Conservation (phyloP, 352 stramenopile species). For the Phytophthora melonis region DNA sequence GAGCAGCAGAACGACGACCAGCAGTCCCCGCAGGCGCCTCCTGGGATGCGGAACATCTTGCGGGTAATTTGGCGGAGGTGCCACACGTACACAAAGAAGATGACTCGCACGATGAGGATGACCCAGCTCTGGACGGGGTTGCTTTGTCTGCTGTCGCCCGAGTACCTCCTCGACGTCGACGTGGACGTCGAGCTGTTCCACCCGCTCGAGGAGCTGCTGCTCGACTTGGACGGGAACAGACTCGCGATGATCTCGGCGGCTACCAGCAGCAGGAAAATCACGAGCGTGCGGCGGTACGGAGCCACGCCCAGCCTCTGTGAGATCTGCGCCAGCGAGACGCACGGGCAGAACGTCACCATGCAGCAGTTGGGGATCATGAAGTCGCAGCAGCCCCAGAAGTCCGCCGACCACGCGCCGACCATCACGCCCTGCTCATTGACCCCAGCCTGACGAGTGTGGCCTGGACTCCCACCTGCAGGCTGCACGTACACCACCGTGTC, state of each 20-base stretch:
- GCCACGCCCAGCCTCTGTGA: constrained; percentile 45
- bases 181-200: constrained; percentile 11
- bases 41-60: constrained; percentile 37
- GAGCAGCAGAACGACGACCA: constrained; percentile 40
- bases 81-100: constrained; percentile 43
- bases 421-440: constrained; percentile 31
- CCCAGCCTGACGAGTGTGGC: not conserved
- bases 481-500: constrained; percentile 32
- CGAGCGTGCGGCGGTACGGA: constrained; percentile 37
- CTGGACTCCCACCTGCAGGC: not conserved
- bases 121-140: constrained; percentile 35
- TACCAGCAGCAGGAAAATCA: constrained; percentile 39
- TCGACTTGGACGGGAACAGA: constrained; percentile 8
- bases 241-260: constrained; percentile 43
- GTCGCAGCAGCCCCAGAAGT: constrained; percentile 57
- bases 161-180: not conserved
- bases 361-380: constrained; percentile 53
- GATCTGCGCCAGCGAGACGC: constrained; percentile 62
- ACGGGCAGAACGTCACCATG: constrained; percentile 61
- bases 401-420: constrained; percentile 35
- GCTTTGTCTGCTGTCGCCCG: constrained; percentile 16
- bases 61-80: constrained; percentile 56
- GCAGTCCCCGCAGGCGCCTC: constrained; percentile 36
- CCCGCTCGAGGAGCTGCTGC: not conserved
- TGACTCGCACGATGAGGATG: constrained; percentile 31